A percentile compares a stretch with the other conserved stretches of the same genome.
These are phyloP conservation scores for Amaranthus hypochondriacus DNA, from an alignment of 148 eudicot species.

Conservation along the genomic window DNA sequence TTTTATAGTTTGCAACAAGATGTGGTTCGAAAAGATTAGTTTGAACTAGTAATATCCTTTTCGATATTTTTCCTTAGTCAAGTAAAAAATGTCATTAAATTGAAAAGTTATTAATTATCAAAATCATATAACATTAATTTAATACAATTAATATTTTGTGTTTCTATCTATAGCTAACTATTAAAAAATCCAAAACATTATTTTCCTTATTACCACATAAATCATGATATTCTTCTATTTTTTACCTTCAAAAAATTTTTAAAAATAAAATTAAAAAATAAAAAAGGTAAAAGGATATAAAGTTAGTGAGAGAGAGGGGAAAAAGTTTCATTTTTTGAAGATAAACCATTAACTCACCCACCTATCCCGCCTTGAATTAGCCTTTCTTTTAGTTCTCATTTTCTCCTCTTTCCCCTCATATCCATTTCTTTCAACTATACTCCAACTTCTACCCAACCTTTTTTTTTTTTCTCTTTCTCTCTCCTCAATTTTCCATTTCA, in stretches of 20 bases:
- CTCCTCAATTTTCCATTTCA: background rate
- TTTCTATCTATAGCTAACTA: too few species aligned
- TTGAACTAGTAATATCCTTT: too few species aligned
- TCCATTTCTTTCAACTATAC: conserved; percentile 11
- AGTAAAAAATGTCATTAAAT: too few species aligned
- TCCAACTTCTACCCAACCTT: conserved; percentile 10
- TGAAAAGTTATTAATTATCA: too few species aligned
- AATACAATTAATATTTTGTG: too few species aligned
- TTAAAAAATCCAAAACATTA: too few species aligned
- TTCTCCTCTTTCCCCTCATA: conserved; percentile 14
- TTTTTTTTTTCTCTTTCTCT: conserved; percentile 4
- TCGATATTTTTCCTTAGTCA: too few species aligned
- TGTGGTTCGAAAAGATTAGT: too few species aligned
- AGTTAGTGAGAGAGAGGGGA: background rate
- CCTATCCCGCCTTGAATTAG: conserved; percentile 66
- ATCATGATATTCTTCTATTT: too few species aligned
- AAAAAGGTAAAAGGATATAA: background rate
- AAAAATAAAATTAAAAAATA: background rate
- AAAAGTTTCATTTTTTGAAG: conserved; percentile 6
- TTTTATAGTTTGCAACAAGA: too few species aligned
- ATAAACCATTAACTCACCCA: conserved; percentile 53
- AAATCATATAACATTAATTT: too few species aligned
- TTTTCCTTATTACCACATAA: too few species aligned
- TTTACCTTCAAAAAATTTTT: background rate
- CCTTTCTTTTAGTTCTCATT: conserved; percentile 43